Conservation (phyloP, 2,329 filamentous ascomycete genomes). For the Colletotrichum melonis region DNA sequence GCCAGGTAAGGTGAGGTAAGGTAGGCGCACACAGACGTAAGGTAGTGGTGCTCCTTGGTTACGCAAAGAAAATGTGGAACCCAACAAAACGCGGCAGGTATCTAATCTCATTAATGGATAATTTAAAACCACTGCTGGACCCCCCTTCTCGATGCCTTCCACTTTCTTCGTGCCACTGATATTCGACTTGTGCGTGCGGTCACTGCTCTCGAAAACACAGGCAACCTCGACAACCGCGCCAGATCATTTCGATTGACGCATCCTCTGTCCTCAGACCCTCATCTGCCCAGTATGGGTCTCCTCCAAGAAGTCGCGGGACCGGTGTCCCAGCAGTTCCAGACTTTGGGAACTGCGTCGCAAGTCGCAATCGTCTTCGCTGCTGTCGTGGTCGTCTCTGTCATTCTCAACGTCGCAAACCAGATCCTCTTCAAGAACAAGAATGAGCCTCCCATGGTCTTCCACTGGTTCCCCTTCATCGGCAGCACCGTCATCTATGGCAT, state of each 20-base stretch:
- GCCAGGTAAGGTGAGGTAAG: too few relatives aligned
- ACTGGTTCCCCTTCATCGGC: slow-evolving; percentile 85
- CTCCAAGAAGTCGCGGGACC: slow-evolving; percentile 64
- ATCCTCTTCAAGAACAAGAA: slow-evolving; percentile 84
- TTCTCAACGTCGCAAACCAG: slow-evolving; percentile 85
- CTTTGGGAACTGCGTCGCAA: slow-evolving; percentile 61
- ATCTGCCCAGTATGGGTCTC: slow-evolving; percentile 60
- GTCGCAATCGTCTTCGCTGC: slow-evolving; percentile 55
- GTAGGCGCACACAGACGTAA: background rate
- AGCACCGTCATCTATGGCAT: slow-evolving; percentile 96
- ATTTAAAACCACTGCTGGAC: slow-evolving; percentile 32
- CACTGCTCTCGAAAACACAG: slow-evolving; percentile 3
- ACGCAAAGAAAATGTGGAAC: slow-evolving; percentile 29
- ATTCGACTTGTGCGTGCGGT: slow-evolving; percentile 1
- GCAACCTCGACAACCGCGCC: slow-evolving; percentile 6
- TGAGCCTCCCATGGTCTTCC: slow-evolving; percentile 84
- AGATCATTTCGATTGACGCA: slow-evolving; percentile 9
- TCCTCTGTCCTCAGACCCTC: background rate
- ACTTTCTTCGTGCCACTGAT: slow-evolving; percentile 21
- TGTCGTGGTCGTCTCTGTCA: slow-evolving; percentile 67
- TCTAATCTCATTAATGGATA: slow-evolving; percentile 33
- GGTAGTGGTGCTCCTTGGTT: background rate
- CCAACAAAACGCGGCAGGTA: slow-evolving; percentile 34
- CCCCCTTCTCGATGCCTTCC: slow-evolving; percentile 20
- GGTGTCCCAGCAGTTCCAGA: slow-evolving; percentile 60